phyloP scores from a whole-genome alignment of 768 basidiomycete species.

The Rickenella mellea region DNA sequence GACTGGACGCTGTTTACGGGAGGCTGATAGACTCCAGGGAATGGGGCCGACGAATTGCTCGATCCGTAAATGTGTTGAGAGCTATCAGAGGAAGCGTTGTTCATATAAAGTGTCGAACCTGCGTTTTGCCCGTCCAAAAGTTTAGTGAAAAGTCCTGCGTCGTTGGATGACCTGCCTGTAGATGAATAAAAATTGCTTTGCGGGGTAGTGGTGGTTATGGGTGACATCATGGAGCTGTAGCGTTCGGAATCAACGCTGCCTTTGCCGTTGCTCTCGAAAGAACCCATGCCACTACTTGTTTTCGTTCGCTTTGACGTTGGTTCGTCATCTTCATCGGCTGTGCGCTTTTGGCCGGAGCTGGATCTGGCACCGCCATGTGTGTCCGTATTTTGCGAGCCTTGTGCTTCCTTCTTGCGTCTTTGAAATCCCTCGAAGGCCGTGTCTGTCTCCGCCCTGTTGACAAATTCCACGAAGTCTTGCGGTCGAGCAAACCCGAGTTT shows the following conservation, averaged over 20 bases:
- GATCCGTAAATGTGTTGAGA: constrained; percentile 17
- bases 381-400: constrained; percentile 18
- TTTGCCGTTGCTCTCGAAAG: constrained; percentile 34
- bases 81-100: constrained; percentile 14
- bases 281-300: constrained; percentile 33
- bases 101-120: constrained; percentile 26
- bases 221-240: constrained; percentile 36
- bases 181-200: constrained; percentile 35
- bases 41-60: constrained; percentile 16
- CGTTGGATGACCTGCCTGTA: constrained; percentile 31
- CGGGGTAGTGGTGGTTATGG: constrained; percentile 32
- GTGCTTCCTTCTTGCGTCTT: constrained; percentile 44
- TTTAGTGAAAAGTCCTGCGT: constrained; percentile 49
- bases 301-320: constrained; percentile 32
- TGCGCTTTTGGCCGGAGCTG: constrained; percentile 36
- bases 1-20: constrained; percentile 12
- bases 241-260: constrained; percentile 27
- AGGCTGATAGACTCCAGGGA: constrained; percentile 23
- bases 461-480: constrained; percentile 68
- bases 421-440: constrained; percentile 89
- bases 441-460: constrained; percentile 85
- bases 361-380: constrained; percentile 11
- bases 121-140: constrained; percentile 35
- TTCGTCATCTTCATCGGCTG: constrained; percentile 39
- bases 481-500: constrained; percentile 67